Conservation (phyloP, 257 asterid genomes). For the Ilex asprella region DNA sequence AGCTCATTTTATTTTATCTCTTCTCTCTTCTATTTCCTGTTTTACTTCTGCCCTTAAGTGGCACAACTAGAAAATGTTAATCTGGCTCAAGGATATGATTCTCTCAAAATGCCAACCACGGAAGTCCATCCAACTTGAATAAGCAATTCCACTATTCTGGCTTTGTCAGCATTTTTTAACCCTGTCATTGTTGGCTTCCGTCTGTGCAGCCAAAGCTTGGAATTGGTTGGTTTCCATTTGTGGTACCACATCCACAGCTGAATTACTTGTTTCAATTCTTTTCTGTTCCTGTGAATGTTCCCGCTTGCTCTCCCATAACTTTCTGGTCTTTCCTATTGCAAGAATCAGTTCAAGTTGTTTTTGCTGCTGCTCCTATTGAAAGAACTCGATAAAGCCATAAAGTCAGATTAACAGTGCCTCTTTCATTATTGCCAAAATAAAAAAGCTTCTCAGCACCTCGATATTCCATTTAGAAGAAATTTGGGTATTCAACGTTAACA, state of each 20-base stretch:
- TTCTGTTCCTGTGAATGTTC: constrained; percentile 8
- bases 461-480: too few relatives aligned
- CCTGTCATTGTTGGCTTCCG: constrained; percentile 30
- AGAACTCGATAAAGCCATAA: background rate
- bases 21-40: constrained; percentile 9
- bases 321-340: constrained; percentile 35
- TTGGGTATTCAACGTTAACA: background rate
- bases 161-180: background rate
- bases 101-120: background rate
- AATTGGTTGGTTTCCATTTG: constrained; percentile 28
- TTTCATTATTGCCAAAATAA: constrained; percentile 3
- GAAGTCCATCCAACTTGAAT: background rate
- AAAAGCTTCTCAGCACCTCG: background rate
- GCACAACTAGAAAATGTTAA: too few relatives aligned
- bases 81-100: background rate
- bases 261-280: constrained; percentile 8
- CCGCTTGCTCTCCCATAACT: constrained; percentile 26
- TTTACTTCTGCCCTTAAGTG: background rate
- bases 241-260: constrained; percentile 18
- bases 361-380: constrained; percentile 68
- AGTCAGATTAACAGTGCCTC: constrained; percentile 7
- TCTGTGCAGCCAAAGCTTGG: constrained; percentile 27
- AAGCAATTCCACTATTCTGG: background rate
- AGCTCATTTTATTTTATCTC: too few relatives aligned
- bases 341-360: constrained; percentile 74